A percentile compares a stretch with the other conserved stretches of the same genome.
These are phyloP conservation scores for Termitomyces sp. DNA, from an alignment of 768 basidiomycete species.

Conservation along the genomic window DNA sequence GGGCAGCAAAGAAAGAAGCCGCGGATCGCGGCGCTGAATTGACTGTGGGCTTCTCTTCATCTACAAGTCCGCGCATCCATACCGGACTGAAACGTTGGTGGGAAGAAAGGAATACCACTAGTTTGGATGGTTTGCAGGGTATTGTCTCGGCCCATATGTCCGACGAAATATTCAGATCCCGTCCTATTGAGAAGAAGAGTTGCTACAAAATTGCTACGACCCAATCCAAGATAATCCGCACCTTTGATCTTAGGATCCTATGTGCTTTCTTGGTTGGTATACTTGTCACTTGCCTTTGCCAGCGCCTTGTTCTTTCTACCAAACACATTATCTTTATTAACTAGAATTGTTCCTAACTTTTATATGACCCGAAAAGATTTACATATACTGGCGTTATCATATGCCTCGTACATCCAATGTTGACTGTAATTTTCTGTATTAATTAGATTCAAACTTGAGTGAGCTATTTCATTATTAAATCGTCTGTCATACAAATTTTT, in stretches of 20 bases:
- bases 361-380: not conserved
- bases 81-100: slow-evolving; percentile 56
- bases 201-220: not conserved
- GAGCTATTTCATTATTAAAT: not conserved
- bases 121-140: slow-evolving; percentile 55
- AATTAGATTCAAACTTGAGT: not conserved
- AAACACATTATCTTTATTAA: slow-evolving; percentile 8
- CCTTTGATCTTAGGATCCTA: slow-evolving; percentile 8
- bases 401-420: not conserved
- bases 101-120: slow-evolving; percentile 42
- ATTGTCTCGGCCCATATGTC: slow-evolving; percentile 27
- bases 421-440: not conserved
- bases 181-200: slow-evolving; percentile 8
- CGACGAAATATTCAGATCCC: slow-evolving; percentile 14
- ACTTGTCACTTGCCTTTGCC: slow-evolving; percentile 9
- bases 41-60: slow-evolving; percentile 16
- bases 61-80: slow-evolving; percentile 12
- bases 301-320: slow-evolving; percentile 5
- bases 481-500: not conserved
- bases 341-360: not conserved
- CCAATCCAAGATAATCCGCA: slow-evolving; percentile 4
- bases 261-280: slow-evolving; percentile 13
- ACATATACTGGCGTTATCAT: not conserved
- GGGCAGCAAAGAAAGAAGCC: slow-evolving; percentile 45
- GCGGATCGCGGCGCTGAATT: slow-evolving; percentile 18